phyloP scores from a whole-genome alignment of 73 alveolate genomes.

The Paramecium bursaria region DNA sequence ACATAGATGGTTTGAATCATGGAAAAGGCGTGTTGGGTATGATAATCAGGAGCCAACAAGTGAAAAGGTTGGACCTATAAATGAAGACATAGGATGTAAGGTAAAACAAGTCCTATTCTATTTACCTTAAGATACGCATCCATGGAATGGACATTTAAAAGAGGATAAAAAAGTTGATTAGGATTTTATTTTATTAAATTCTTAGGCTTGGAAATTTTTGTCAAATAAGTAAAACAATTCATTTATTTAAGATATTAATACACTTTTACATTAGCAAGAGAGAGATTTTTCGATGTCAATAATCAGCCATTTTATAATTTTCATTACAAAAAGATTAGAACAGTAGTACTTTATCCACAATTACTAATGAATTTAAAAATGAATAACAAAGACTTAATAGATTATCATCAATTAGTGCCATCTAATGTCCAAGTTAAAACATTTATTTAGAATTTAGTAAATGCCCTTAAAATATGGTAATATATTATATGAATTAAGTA shows the following conservation, averaged over 20 bases:
- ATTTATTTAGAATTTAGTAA: too few species aligned
- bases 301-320: neutral
- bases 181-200: slow-evolving; percentile 2
- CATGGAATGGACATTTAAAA: slow-evolving; percentile 51
- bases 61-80: neutral
- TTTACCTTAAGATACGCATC: slow-evolving; percentile 10
- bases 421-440: too few species aligned
- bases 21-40: slow-evolving; percentile 41
- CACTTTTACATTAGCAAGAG: slow-evolving; percentile 10
- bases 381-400: neutral
- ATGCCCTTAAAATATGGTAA: slow-evolving; percentile 1
- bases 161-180: neutral
- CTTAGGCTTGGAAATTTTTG: slow-evolving; percentile 15
- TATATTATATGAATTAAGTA: neutral
- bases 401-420: too few species aligned
- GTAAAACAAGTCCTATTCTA: neutral
- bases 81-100: slow-evolving; percentile 15
- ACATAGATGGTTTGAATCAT: slow-evolving; percentile 33
- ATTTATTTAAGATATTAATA: neutral
- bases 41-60: slow-evolving; percentile 2
- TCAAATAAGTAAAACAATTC: neutral
- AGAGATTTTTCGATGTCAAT: neutral
- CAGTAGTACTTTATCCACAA: slow-evolving; percentile 18
- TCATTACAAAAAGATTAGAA: neutral
- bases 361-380: neutral